A percentile compares a stretch with the other conserved stretches of the same genome.
These are phyloP conservation scores for Cladorrhinum sp. DNA, from an alignment of 2,329 filamentous ascomycete species.

Conservation along the genomic window DNA sequence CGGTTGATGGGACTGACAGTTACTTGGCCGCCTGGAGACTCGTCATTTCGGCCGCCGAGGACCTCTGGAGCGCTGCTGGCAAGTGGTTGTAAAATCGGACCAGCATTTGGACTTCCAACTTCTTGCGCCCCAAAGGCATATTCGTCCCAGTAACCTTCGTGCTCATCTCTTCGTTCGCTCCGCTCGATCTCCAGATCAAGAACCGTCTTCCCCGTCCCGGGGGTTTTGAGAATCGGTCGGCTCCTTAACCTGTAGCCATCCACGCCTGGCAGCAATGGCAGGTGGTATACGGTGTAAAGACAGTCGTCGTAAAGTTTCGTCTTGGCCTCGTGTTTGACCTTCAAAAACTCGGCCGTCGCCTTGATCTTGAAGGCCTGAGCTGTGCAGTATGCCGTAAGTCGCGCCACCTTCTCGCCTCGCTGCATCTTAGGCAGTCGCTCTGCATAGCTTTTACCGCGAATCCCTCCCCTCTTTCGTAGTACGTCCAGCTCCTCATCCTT, in stretches of 20 bases:
- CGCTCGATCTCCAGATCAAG: conserved; percentile 94
- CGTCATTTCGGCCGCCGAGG: conserved; percentile 28
- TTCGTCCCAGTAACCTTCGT: conserved; percentile 86
- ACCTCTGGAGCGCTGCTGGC: conserved; percentile 26
- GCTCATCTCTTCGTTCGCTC: conserved; percentile 83
- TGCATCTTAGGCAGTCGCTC: conserved; percentile 87
- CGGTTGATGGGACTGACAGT: conserved; percentile 46
- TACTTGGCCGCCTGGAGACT: conserved; percentile 9
- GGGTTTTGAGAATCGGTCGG: conserved; percentile 86
- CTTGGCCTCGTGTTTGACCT: conserved; percentile 81
- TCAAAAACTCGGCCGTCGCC: conserved; percentile 82
- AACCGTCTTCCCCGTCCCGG: conserved; percentile 82
- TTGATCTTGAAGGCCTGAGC: conserved; percentile 91
- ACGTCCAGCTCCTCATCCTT: conserved; percentile 66
- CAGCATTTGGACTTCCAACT: conserved; percentile 23
- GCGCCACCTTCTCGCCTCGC: conserved; percentile 79
- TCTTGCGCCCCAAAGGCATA: conserved; percentile 54
- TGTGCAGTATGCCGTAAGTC: conserved; percentile 94
- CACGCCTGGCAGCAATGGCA: conserved; percentile 79
- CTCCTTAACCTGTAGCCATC: conserved; percentile 88
- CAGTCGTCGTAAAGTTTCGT: conserved; percentile 98
- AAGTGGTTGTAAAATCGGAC: conserved; percentile 28
- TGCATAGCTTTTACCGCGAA: conserved; percentile 81
- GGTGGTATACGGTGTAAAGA: conserved; percentile 90
- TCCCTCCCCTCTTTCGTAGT: conserved; percentile 59